Evolutionary conservation across 2,329 filamentous ascomycete species (phyloP).

Genomic region (Neofusicoccum ribis): DNA sequence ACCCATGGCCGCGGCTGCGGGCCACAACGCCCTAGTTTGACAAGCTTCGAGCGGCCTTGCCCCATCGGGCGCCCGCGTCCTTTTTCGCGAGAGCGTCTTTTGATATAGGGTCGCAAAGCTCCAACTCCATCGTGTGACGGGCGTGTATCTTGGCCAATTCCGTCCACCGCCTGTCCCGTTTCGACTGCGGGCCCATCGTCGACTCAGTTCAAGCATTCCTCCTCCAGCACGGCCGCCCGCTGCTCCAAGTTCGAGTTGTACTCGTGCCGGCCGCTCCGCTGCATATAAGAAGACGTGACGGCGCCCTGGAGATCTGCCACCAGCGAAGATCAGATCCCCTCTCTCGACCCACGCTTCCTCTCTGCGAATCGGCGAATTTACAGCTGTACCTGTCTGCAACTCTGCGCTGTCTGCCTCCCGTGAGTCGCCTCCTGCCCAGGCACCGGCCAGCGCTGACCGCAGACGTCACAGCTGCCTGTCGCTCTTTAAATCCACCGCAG

Average conservation of each 20-base stretch:
- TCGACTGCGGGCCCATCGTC: conserved; percentile 22
- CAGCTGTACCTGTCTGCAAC: not conserved
- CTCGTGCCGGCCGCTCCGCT: not conserved
- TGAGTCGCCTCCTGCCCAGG: not conserved
- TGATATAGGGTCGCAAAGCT: conserved; percentile 18
- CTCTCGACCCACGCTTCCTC: not conserved
- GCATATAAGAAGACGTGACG: conserved; percentile 13
- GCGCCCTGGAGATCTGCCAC: conserved; percentile 17
- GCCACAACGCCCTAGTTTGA: conserved; percentile 43
- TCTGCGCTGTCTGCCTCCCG: not conserved
- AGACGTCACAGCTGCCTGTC: conserved; percentile 3
- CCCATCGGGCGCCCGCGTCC: conserved; percentile 22
- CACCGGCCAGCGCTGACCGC: not conserved
- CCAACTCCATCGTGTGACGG: conserved; percentile 20
- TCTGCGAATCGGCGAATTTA: conserved; percentile 14
- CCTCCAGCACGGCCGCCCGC: not conserved
- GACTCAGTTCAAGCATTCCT: conserved; percentile 20
- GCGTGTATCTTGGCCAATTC: conserved; percentile 37
- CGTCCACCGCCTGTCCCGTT: conserved; percentile 33
- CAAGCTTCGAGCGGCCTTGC: conserved; percentile 32
- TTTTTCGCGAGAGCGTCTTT: not conserved
- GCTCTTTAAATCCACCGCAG: not conserved
- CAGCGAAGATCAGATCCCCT: conserved; percentile 16
- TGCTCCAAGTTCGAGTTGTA: too few species aligned
- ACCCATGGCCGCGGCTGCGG: conserved; percentile 47